Base-by-base conservation (phyloP, 192 early-diverging fungal species). In the Coemansia sp. region DNA sequence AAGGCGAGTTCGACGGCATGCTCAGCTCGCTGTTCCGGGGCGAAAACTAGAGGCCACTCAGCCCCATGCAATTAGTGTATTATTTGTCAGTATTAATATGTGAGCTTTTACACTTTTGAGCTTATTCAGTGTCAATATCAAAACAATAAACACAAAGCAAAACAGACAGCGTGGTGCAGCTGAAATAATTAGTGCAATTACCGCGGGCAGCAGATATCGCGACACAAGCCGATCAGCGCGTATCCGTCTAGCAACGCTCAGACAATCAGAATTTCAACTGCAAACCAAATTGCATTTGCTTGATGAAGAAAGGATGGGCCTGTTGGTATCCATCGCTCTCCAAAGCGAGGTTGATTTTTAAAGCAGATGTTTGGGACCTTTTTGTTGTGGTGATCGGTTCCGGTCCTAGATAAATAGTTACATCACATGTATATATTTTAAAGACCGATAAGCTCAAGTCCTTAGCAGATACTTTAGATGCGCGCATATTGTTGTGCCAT, bases 21-120 rank as follows among this genome's bases (percentile, higher is more conserved):
- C 23, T 73, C 41, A 57, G 23, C 55, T 66, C 54, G 59, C 60
- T 61, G 48, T 57, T 73, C 41, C 56, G n/a, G 2, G 47, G 45
- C 12, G 54, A 8, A 11, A 50, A 39, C 29, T 61, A 16, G 27
- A 59, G 24, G 48, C 11, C 16, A 11, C 1, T 3, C 8, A 11
- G 39, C 41, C 41, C 14, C 41, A 45, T 5, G 41, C 41, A 45
- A 45, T n/a, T n/a, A 35, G 32, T 35, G 32, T 35, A 35, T 35
- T 7, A 9, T 35, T n/a, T 45, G 12, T 45, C 16, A 6, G 41
- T 45, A 7, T 49, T 49, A 18, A n/a, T 19, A n/a, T 19, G 19
- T 49, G 8, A 20, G 18, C 48, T n/a, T 49, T 19, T 49, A 49
- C 48, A 49, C 48, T 10, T 49, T 49, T 19, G 16, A 7, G 19